Base-by-base conservation (phyloP, 2,329 filamentous ascomycete species). In the Fusarium penzigii region DNA sequence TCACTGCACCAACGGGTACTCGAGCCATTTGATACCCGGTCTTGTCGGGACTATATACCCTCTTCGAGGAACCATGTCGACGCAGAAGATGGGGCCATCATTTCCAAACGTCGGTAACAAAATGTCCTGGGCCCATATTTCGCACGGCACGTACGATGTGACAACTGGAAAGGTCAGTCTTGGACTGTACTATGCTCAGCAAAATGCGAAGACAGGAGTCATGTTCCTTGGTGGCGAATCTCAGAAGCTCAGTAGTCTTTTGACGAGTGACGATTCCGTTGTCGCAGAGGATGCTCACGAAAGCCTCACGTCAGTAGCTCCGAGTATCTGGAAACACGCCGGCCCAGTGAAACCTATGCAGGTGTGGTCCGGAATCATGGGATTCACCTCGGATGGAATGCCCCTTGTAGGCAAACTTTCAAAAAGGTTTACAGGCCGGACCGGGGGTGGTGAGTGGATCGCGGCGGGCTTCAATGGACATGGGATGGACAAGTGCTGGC, bases 1-100 rank as follows among this genome's bases (percentile, higher is more conserved):
- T 6, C 80, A 85, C 56, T 78, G 79, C 39, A 84, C 80, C 2
- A 84, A 86, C 56, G 79, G 72, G 1, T 78, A 78, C 56, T 72
- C 77, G 0, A 66, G 75, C 0, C 75, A 81, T 41, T 71, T 84
- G 6, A 64, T 84, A 3, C 78, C 81, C 0, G 72, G 70, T 0
- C 66, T 83, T 3, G 66, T 70, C 6, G 72, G 73, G 7, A 75
- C 73, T 29, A 57, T 80, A 6, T 73, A 74, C 5, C 71, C 77
- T 0, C 43, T 75, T 1, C 70, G 75, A 2, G 76, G 69, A 5
- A 75, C 77, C 39, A 80, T 81, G 77, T 75, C 76, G 1, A 73
- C 74, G 0, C 78, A 81, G 52, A 62, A 66, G 12, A 70, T 78
- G 0, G 71, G 73, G 1, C 42, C 56, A 3, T 39, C 46, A 12